Conservation (phyloP, 2,329 filamentous ascomycete genomes). For the Colletotrichum limetticola region DNA sequence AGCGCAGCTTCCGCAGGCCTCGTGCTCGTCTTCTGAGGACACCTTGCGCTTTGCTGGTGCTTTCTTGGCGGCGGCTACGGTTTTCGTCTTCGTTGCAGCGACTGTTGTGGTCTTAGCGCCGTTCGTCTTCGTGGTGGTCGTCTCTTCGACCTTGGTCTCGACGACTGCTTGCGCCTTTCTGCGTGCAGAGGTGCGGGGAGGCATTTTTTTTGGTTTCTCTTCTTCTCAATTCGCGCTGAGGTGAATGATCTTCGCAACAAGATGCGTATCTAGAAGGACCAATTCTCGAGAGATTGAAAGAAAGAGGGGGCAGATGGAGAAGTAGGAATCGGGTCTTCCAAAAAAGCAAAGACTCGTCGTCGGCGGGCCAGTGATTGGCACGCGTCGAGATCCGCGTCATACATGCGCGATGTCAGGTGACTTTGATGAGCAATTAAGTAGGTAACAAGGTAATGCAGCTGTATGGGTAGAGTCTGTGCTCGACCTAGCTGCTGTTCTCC, state of each 20-base stretch:
- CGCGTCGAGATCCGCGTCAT: slow-evolving; percentile 23
- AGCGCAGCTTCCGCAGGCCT: slow-evolving; percentile 38
- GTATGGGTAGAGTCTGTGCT: not conserved
- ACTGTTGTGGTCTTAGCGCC: slow-evolving; percentile 21
- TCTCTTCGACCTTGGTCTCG: slow-evolving; percentile 37
- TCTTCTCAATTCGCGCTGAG: not conserved
- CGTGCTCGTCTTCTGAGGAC: slow-evolving; percentile 39
- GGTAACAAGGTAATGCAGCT: not conserved
- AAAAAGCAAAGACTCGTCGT: slow-evolving; percentile 12
- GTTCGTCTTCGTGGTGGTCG: slow-evolving; percentile 34
- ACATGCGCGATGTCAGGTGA: slow-evolving; percentile 29
- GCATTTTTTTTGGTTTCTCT: slow-evolving; percentile 46
- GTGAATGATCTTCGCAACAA: not conserved
- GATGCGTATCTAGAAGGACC: not conserved
- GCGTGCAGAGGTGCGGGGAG: slow-evolving; percentile 45
- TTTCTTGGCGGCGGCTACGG: slow-evolving; percentile 31
- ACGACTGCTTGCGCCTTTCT: slow-evolving; percentile 44
- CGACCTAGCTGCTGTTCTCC: not conserved
- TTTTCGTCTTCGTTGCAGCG: slow-evolving; percentile 24
- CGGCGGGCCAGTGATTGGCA: not conserved
- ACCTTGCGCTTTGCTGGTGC: slow-evolving; percentile 45
- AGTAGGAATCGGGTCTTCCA: not conserved
- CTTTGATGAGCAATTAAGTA: not conserved
- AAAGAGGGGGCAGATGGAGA: not conserved
- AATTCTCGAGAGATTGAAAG: not conserved